These are phyloP conservation scores for Lyophyllum semitale DNA, from an alignment of 768 basidiomycete species.

Conservation along the genomic window DNA sequence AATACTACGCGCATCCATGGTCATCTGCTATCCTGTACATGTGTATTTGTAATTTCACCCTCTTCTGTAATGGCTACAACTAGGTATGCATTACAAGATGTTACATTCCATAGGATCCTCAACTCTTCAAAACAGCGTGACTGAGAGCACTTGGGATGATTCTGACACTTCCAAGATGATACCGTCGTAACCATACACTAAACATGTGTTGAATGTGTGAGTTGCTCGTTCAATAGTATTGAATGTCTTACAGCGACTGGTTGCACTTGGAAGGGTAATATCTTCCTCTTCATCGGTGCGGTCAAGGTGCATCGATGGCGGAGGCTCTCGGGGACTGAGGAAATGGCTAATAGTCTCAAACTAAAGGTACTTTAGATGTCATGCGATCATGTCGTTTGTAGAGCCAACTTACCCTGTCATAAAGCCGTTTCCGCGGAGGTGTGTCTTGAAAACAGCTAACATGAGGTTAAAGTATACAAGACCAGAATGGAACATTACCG, in stretches of 20 bases:
- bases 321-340: constrained; percentile 69
- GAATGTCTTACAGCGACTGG: constrained; percentile 59
- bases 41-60: not conserved
- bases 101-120: not conserved
- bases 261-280: constrained; percentile 65
- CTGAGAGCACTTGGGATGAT: constrained; percentile 73
- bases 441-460: constrained; percentile 48
- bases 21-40: not conserved
- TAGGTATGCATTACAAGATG: constrained; percentile 9
- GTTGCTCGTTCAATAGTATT: not conserved
- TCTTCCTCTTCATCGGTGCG: constrained; percentile 76
- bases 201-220: constrained; percentile 15
- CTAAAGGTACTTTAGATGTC: constrained; percentile 32
- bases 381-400: not conserved
- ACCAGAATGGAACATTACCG: constrained; percentile 40
- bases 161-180: constrained; percentile 80
- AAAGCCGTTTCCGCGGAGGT: constrained; percentile 73
- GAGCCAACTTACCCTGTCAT: constrained; percentile 54
- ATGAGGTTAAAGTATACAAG: constrained; percentile 2
- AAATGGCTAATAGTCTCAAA: constrained; percentile 81
- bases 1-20: not conserved
- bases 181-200: constrained; percentile 81
- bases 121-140: constrained; percentile 62
- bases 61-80: not conserved
- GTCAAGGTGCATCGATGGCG: constrained; percentile 81